Evolutionary conservation across 2,329 filamentous ascomycete genomes (phyloP), one percentile per base, ranked within the genome.

Genomic region (Periconia digitata): DNA sequence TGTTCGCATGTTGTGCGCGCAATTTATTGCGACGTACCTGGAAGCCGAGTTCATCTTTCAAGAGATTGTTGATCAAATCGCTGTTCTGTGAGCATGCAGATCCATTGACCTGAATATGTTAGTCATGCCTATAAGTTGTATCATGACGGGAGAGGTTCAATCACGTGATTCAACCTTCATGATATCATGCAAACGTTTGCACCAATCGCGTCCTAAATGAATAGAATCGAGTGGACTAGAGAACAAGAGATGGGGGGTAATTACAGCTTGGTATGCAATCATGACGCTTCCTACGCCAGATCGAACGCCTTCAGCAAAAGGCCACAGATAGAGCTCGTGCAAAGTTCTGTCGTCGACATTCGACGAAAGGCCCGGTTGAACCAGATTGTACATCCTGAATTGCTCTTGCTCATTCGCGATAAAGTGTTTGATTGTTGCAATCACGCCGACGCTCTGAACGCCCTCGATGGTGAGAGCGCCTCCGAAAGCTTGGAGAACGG

Each of bases 11-110:
- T n/a, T n/a, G n/a, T n/a, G n/a, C n/a, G n/a, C n/a, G n/a, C n/a
- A n/a, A n/a, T n/a, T n/a, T n/a, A n/a, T n/a, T n/a, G n/a, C n/a
- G n/a, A n/a, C n/a, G n/a, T n/a, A n/a, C n/a, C n/a, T 94, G 88
- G 63, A 95, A 95, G 8, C 89, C 90, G 4, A 94, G 78, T 66
- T 95, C 89, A 50, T 92, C 89, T 63, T 95, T 95, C 40, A 95
- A 73, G n/a, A 95, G 78, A 0, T 86, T 86, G 60, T 94, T 95
- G 53, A 95, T 79, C 2, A 94, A 74, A 64, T 92, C 90, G 56
- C 85, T 87, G 69, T 95, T 91, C 47, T 87, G 82, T 59, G 79
- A 64, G 62, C 86, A 90, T 1, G 84, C 83, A 5, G 69, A 73
- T 24, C 72, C 73, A 51, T 79, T 78, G 41, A 78, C 60, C 59